Conservation (phyloP, 345 rosid genomes). For the Murraya paniculata region DNA sequence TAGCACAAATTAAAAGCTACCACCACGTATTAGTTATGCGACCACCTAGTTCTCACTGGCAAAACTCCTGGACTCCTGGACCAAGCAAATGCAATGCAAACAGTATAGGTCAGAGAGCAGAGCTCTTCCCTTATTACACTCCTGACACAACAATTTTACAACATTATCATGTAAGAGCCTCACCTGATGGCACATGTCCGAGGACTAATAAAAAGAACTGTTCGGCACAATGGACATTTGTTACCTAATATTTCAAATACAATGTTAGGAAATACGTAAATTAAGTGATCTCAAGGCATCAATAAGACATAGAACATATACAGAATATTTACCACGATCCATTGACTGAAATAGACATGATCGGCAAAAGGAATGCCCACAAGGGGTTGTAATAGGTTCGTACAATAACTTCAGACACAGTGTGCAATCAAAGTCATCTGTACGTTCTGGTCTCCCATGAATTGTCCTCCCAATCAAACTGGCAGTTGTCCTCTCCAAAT, state of each 20-base stretch:
- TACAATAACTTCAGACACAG: constrained; percentile 84
- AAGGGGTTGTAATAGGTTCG: constrained; percentile 89
- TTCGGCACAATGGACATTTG: constrained; percentile 93
- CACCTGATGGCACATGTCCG: constrained; percentile 88
- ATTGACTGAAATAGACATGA: constrained; percentile 86
- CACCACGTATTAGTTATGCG: neutral
- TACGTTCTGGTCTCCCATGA: constrained; percentile 52
- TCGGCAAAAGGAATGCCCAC: constrained; percentile 97
- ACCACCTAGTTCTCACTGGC: constrained; percentile 3
- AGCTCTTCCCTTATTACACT: constrained; percentile 1
- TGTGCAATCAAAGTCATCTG: constrained; percentile 91
- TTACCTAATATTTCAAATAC: constrained; percentile 51
- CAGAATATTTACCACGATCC: constrained; percentile 70
- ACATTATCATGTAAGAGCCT: constrained; percentile 8
- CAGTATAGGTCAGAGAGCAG: neutral
- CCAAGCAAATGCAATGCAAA: constrained; percentile 11
- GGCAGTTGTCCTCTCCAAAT: constrained; percentile 45
- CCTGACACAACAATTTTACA: constrained; percentile 1
- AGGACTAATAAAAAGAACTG: constrained; percentile 80
- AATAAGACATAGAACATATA: constrained; percentile 9
- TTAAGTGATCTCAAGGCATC: neutral
- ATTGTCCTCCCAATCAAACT: constrained; percentile 33
- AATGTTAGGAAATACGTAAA: constrained; percentile 13
- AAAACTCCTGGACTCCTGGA: constrained; percentile 5
- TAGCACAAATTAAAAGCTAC: neutral